A percentile compares a stretch with the other conserved stretches of the same genome.
phyloP scores from a whole-genome alignment of 1,284 basidiomycete species.

The Ganoderma lingzhi region DNA sequence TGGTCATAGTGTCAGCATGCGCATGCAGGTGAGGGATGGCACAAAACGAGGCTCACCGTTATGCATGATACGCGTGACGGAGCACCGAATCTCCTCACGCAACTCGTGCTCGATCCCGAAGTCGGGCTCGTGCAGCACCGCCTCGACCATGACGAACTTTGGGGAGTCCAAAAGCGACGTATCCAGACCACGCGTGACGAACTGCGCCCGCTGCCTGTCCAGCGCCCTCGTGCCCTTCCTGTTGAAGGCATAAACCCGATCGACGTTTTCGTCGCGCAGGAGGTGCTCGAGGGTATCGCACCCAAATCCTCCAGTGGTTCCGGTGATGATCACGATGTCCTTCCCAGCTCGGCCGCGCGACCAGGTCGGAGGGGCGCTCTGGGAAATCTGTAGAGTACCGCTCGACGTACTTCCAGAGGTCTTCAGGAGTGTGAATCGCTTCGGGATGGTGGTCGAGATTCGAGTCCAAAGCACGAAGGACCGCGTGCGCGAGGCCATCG shows the following conservation, averaged over 20 bases:
- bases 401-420: conserved; percentile 41
- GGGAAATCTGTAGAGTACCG: conserved; percentile 14
- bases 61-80: conserved; percentile 38
- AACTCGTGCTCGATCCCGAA: conserved; percentile 25
- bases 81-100: conserved; percentile 32
- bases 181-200: conserved; percentile 36
- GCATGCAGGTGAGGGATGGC: too few relatives aligned
- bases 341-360: neutral
- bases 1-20: neutral
- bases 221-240: conserved; percentile 29
- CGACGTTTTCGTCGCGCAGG: conserved; percentile 33
- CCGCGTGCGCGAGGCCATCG: conserved; percentile 30
- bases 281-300: conserved; percentile 41
- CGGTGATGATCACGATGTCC: conserved; percentile 45
- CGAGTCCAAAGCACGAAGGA: neutral
- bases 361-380: neutral
- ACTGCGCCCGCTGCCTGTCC: conserved; percentile 38
- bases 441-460: neutral
- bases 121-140: conserved; percentile 23
- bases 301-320: conserved; percentile 47
- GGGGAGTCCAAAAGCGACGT: conserved; percentile 10
- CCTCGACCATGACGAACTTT: conserved; percentile 28
- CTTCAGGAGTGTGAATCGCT: neutral
- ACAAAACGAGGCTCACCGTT: conserved; percentile 30
- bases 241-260: conserved; percentile 44